These are phyloP conservation scores for Pisolithus albus DNA, from an alignment of 768 basidiomycete species.

Conservation along the genomic window DNA sequence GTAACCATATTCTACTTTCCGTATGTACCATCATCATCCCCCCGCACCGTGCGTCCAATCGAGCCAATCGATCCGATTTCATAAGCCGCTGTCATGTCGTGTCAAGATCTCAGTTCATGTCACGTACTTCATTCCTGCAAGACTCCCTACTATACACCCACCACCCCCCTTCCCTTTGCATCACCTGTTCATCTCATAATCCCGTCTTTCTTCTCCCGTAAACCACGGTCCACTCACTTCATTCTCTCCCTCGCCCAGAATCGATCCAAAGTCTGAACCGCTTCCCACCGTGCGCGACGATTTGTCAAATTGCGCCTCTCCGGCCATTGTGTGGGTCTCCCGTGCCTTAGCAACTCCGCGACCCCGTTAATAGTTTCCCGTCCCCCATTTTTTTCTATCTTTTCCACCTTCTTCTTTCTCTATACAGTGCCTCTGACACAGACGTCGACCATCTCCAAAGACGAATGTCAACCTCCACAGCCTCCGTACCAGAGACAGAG, in stretches of 20 bases:
- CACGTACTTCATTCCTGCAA: slow-evolving; percentile 12
- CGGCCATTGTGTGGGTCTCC: slow-evolving; percentile 40
- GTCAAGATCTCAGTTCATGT: slow-evolving; percentile 25
- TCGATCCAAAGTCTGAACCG: slow-evolving; percentile 36
- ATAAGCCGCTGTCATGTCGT: slow-evolving; percentile 19
- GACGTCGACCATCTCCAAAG: slow-evolving; percentile 50
- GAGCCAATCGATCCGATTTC: slow-evolving; percentile 3
- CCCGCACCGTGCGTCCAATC: slow-evolving; percentile 1
- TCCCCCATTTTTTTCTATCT: slow-evolving; percentile 5
- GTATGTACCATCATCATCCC: not conserved
- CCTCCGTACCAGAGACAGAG: slow-evolving; percentile 61
- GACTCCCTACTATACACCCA: slow-evolving; percentile 1
- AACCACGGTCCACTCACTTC: slow-evolving; percentile 1
- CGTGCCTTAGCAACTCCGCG: slow-evolving; percentile 10
- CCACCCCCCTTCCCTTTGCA: slow-evolving; percentile 8
- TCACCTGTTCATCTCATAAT: slow-evolving; percentile 7
- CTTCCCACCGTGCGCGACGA: slow-evolving; percentile 35
- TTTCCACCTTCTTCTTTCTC: slow-evolving; percentile 10
- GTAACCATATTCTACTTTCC: slow-evolving; percentile 16
- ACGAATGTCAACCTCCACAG: slow-evolving; percentile 74
- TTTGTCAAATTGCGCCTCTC: slow-evolving; percentile 41
- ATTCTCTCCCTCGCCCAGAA: slow-evolving; percentile 13
- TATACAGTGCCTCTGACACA: slow-evolving; percentile 33
- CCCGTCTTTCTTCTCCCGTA: not conserved
- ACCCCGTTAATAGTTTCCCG: slow-evolving; percentile 11